A percentile compares a stretch with the other conserved stretches of the same genome.
phyloP scores from a whole-genome alignment of 805 yeast genomes.

The Metschnikowia anglica region DNA sequence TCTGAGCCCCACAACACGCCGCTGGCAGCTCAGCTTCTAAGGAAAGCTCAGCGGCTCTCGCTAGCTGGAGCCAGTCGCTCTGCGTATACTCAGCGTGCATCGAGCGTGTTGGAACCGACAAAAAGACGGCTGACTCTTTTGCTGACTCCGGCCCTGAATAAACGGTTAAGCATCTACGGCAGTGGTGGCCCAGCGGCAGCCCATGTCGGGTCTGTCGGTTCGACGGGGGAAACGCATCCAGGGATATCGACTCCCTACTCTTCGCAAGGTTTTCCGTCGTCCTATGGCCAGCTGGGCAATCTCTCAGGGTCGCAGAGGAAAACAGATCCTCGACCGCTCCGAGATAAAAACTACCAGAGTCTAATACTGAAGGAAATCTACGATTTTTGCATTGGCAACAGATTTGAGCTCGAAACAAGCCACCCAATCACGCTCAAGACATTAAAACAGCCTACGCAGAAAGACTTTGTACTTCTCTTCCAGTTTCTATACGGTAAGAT shows the following conservation, averaged over 20 bases:
- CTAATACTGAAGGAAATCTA: conserved; percentile 65
- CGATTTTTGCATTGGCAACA: conserved; percentile 59
- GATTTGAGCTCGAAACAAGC: conserved; percentile 73
- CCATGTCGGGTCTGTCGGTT: not conserved
- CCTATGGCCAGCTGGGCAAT: not conserved
- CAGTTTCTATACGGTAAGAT: conserved; percentile 74
- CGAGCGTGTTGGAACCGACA: conserved; percentile 21
- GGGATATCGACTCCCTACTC: conserved; percentile 10
- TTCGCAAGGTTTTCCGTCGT: conserved; percentile 8
- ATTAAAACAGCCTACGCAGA: conserved; percentile 77
- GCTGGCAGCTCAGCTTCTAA: conserved; percentile 17
- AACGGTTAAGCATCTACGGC: conserved; percentile 16
- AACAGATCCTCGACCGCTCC: conserved; percentile 71
- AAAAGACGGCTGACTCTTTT: conserved; percentile 32
- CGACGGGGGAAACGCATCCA: not conserved
- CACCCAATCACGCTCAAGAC: conserved; percentile 66
- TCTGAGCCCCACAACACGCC: conserved; percentile 16
- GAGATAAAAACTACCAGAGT: conserved; percentile 68
- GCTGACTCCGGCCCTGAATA: conserved; percentile 36
- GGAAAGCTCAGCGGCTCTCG: conserved; percentile 20
- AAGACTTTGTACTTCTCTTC: conserved; percentile 75
- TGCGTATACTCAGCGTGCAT: conserved; percentile 21
- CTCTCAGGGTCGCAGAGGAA: not conserved
- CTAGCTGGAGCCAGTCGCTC: conserved; percentile 22
- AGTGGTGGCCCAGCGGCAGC: conserved; percentile 6